These are phyloP conservation scores for Eremochloa ophiuroides DNA, from an alignment of 176 grass and related monocot genomes.

Conservation along the genomic window DNA sequence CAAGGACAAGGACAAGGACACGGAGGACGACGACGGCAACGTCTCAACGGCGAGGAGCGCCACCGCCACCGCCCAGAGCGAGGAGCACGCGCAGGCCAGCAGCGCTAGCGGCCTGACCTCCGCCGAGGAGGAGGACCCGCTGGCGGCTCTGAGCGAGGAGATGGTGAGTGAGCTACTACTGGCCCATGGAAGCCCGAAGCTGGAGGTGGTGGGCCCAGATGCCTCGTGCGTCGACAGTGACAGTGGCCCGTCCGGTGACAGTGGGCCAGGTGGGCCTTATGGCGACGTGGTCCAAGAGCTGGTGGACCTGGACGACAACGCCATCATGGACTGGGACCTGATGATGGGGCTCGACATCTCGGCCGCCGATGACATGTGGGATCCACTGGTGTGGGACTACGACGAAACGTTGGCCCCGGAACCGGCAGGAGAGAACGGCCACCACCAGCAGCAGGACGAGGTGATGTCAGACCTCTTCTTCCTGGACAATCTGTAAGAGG, in stretches of 20 bases:
- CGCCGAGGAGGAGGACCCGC: not conserved
- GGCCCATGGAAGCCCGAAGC: not conserved
- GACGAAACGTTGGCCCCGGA: not conserved
- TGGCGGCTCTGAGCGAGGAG: not conserved
- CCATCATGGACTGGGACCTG: slow-evolving; percentile 45
- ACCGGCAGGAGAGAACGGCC: not conserved
- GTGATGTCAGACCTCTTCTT: slow-evolving; percentile 16
- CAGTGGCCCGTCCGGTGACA: not conserved
- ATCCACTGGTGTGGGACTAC: slow-evolving; percentile 32
- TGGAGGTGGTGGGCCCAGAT: not conserved
- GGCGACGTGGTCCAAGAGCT: not conserved
- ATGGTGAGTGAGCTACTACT: slow-evolving; percentile 12
- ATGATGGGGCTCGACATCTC: slow-evolving; percentile 29
- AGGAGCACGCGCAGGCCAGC: slow-evolving; percentile 38
- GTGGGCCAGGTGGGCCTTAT: not conserved
- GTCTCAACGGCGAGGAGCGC: not conserved
- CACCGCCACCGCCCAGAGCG: not conserved
- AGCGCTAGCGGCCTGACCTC: slow-evolving; percentile 33
- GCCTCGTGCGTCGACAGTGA: not conserved
- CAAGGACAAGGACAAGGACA: not conserved
- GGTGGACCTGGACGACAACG: not conserved
- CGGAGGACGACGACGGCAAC: not conserved
- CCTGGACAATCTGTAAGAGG: slow-evolving; percentile 12
- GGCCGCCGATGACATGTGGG: slow-evolving; percentile 22
- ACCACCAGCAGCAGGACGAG: not conserved